Percentiles rank a stretch among this genome's conserved stretches.
These are phyloP conservation scores for Setomelanomma holmii DNA, from an alignment of 2,329 filamentous ascomycete species.

Conservation along the genomic window DNA sequence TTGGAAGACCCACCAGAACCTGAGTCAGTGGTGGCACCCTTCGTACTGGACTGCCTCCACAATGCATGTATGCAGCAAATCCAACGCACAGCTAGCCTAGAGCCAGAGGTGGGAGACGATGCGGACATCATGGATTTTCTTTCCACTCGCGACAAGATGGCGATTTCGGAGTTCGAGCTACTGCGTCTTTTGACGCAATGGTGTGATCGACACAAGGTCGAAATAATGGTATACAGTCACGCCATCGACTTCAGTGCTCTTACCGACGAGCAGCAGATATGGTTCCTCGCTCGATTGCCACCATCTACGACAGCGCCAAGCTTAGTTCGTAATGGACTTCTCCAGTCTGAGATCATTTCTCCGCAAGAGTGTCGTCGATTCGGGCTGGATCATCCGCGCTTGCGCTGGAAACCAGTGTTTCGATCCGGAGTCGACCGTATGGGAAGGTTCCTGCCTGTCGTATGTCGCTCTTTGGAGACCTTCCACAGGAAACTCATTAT, in stretches of 20 bases:
- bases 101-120: slow-evolving; percentile 18
- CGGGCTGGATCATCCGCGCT: slow-evolving; percentile 40
- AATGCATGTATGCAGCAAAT: slow-evolving; percentile 29
- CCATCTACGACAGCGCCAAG: slow-evolving; percentile 26
- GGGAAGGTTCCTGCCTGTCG: slow-evolving; percentile 45
- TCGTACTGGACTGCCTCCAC: slow-evolving; percentile 51
- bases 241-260: slow-evolving; percentile 23
- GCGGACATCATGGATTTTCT: slow-evolving; percentile 43
- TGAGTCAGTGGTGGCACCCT: slow-evolving; percentile 24
- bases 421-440: slow-evolving; percentile 42
- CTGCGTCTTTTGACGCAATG: slow-evolving; percentile 43
- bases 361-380: slow-evolving; percentile 42
- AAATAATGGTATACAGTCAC: slow-evolving; percentile 31
- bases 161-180: slow-evolving; percentile 51
- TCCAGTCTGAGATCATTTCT: slow-evolving; percentile 44
- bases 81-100: slow-evolving; percentile 2
- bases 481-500: slow-evolving; percentile 54
- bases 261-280: slow-evolving; percentile 47
- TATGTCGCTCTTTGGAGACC: slow-evolving; percentile 37
- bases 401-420: slow-evolving; percentile 52
- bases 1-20: slow-evolving; percentile 31
- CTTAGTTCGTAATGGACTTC: slow-evolving; percentile 48
- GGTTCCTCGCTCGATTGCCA: slow-evolving; percentile 47
- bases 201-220: slow-evolving; percentile 40
- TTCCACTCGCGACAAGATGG: slow-evolving; percentile 43